Percentiles rank a stretch among this genome's conserved stretches.
Evolutionary conservation across 83 land plant species (phyloP).

Genomic region (Diphasiastrum complanatum): DNA sequence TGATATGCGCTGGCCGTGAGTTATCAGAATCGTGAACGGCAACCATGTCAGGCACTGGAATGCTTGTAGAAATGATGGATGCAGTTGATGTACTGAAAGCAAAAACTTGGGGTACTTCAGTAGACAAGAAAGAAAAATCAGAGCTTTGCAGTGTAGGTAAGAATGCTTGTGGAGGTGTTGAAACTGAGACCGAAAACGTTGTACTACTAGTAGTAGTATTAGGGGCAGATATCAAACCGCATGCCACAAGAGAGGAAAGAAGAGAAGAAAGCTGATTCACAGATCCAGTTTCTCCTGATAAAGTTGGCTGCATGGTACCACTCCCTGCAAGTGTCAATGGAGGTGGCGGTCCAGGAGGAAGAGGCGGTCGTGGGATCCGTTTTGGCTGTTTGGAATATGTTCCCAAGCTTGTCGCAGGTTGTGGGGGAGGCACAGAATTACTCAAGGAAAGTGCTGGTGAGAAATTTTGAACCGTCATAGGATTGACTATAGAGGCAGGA

Average conservation of each 20-base stretch:
- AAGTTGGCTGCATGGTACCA: slow-evolving; percentile 24
- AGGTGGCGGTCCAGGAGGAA: slow-evolving; percentile 73
- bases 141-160: neutral
- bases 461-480: no score
- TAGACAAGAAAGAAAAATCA: no score
- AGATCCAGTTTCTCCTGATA: slow-evolving; percentile 15
- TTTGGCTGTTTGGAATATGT: slow-evolving; percentile 15
- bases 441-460: no score
- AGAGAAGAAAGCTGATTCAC: slow-evolving; percentile 48
- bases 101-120: neutral
- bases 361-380: slow-evolving; percentile 39
- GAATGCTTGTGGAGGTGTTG: slow-evolving; percentile 17
- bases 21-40: no score
- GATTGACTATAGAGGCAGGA: slow-evolving; percentile 6
- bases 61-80: no score
- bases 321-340: slow-evolving; percentile 22
- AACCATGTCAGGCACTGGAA: no score
- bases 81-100: no score
- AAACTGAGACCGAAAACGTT: slow-evolving; percentile 8
- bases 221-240: slow-evolving; percentile 59
- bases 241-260: slow-evolving; percentile 67
- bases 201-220: slow-evolving; percentile 23
- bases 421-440: slow-evolving; percentile 2
- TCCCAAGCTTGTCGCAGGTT: slow-evolving; percentile 6
- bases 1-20: slow-evolving; percentile 24